Evolutionary conservation across 345 rosid species (phyloP).

Genomic region (Aethionema arabicum): DNA sequence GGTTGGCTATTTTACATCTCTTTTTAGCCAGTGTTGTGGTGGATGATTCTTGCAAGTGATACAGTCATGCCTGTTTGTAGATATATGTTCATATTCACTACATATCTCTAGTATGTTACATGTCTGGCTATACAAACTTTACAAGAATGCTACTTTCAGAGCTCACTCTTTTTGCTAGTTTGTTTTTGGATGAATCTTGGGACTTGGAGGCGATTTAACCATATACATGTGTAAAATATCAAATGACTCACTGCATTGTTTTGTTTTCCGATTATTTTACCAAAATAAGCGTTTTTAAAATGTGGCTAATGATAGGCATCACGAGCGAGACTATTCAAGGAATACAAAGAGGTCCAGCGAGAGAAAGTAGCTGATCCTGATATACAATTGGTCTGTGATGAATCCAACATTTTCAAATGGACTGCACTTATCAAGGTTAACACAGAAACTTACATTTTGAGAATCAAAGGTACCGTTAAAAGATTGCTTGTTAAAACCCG

Average conservation of each 20-base stretch:
- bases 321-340: conserved; percentile 94
- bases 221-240: too few relatives aligned
- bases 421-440: conserved; percentile 93
- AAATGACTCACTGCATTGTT: background rate
- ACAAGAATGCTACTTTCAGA: too few relatives aligned
- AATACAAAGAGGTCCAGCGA: conserved; percentile 94
- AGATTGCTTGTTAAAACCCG: background rate
- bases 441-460: background rate
- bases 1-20: conserved; percentile 1
- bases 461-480: background rate
- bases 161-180: too few relatives aligned
- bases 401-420: conserved; percentile 96
- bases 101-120: background rate
- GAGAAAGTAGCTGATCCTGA: conserved; percentile 95
- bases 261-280: background rate
- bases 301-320: conserved; percentile 53
- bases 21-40: background rate
- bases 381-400: conserved; percentile 90
- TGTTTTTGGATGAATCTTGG: too few relatives aligned
- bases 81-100: background rate
- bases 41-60: background rate
- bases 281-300: background rate
- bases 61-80: background rate
- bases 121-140: background rate
- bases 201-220: too few relatives aligned